Conservation (phyloP, 2,329 filamentous ascomycete genomes). For the Paecilomyces fulvus region DNA sequence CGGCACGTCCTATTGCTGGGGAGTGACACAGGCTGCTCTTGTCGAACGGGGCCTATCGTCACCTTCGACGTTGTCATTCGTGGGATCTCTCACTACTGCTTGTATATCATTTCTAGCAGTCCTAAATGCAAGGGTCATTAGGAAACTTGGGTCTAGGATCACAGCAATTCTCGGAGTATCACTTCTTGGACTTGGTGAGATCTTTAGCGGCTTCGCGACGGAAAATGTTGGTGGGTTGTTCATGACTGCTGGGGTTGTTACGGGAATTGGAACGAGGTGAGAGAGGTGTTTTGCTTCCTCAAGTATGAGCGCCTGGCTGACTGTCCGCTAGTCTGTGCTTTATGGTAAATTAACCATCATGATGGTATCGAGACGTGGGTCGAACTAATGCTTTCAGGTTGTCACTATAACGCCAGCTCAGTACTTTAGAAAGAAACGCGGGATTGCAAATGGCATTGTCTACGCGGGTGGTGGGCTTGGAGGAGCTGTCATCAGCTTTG, state of each 20-base stretch:
- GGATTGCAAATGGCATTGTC: slow-evolving; percentile 44
- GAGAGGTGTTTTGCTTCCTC: slow-evolving; percentile 13
- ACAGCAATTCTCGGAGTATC: slow-evolving; percentile 43
- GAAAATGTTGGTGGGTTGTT: slow-evolving; percentile 42
- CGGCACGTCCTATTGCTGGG: slow-evolving; percentile 52
- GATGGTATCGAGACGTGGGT: background rate
- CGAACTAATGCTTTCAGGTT: background rate
- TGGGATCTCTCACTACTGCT: slow-evolving; percentile 46
- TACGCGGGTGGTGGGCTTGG: slow-evolving; percentile 42
- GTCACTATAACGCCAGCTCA: slow-evolving; percentile 44
- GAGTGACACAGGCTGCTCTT: slow-evolving; percentile 51
- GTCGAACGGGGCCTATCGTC: slow-evolving; percentile 41
- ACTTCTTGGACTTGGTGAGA: slow-evolving; percentile 43
- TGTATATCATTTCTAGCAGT: slow-evolving; percentile 46
- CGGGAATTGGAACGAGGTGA: slow-evolving; percentile 38
- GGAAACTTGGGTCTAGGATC: slow-evolving; percentile 40
- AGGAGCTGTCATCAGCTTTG: slow-evolving; percentile 45
- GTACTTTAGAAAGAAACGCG: slow-evolving; percentile 47
- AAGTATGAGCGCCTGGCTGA: slow-evolving; percentile 8
- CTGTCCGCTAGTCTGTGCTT: slow-evolving; percentile 24
- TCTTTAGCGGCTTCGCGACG: slow-evolving; percentile 41
- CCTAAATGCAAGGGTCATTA: slow-evolving; percentile 44
- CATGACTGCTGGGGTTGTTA: slow-evolving; percentile 39
- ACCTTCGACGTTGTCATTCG: slow-evolving; percentile 49
- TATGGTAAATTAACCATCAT: slow-evolving; percentile 26